Percentiles rank a stretch among this genome's conserved stretches.
These are phyloP conservation scores for Iris pallida DNA, from an alignment of 116 monocot genomes.

Conservation along the genomic window DNA sequence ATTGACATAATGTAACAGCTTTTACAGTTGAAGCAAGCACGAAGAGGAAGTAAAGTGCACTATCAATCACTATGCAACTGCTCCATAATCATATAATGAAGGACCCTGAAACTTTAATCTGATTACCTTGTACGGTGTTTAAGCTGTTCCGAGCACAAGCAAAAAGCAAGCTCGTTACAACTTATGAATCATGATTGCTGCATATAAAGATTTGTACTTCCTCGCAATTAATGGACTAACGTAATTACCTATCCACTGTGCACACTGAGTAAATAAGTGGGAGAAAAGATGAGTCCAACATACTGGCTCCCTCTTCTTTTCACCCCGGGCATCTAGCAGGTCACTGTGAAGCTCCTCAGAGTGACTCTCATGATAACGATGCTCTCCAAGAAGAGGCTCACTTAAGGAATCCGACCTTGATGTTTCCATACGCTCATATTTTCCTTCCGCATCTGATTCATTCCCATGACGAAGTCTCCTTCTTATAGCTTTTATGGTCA, in stretches of 20 bases:
- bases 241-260: constrained; percentile 71
- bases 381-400: constrained; percentile 61
- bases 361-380: constrained; percentile 9
- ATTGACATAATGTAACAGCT: no score
- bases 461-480: constrained; percentile 64
- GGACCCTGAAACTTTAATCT: no score
- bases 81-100: no score
- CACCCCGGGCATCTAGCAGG: constrained; percentile 42
- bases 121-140: no score
- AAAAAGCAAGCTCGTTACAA: no score
- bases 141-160: no score
- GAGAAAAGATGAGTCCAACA: constrained; percentile 71
- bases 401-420: constrained; percentile 31
- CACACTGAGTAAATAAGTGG: constrained; percentile 70
- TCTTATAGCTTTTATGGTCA: constrained; percentile 59
- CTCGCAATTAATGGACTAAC: neutral
- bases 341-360: constrained; percentile 34
- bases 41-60: no score
- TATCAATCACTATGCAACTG: no score
- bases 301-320: constrained; percentile 43
- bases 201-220: no score
- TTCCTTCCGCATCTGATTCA: constrained; percentile 41
- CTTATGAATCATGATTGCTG: no score
- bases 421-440: constrained; percentile 33
- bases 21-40: no score